These are phyloP conservation scores for Podospora pseudocomata DNA, from an alignment of 495 filamentous ascomycete species.

Conservation along the genomic window DNA sequence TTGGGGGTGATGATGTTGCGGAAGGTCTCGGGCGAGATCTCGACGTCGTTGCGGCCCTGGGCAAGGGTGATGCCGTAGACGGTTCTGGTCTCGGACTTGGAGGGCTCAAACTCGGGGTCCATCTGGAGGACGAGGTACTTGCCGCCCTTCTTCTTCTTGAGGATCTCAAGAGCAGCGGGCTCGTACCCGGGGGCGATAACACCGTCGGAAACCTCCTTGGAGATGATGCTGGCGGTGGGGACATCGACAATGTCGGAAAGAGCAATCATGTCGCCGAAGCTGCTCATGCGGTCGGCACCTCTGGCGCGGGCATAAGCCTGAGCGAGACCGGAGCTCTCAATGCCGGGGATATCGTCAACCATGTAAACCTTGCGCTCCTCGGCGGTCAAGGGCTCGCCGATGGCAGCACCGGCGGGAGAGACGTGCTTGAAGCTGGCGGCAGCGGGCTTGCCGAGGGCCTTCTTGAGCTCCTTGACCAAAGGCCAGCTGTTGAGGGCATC, in stretches of 20 bases:
- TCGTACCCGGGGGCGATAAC: conserved; percentile 87
- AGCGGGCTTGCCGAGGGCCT: conserved; percentile 79
- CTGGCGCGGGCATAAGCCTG: conserved; percentile 94
- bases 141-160: conserved; percentile 97
- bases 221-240: conserved; percentile 92
- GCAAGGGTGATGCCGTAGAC: conserved; percentile 82
- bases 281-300: conserved; percentile 94
- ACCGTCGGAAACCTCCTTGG: conserved; percentile 94
- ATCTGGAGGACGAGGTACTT: conserved; percentile 96
- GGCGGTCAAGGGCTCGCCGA: conserved; percentile 78
- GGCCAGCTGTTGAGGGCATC: conserved; percentile 97
- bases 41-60: conserved; percentile 88
- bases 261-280: conserved; percentile 94
- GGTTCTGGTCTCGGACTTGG: conserved; percentile 70
- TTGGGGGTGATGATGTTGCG: conserved; percentile 78
- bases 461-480: conserved; percentile 92
- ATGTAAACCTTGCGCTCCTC: conserved; percentile 96
- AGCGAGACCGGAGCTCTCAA: conserved; percentile 79
- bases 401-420: conserved; percentile 91
- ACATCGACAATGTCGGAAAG: conserved; percentile 86
- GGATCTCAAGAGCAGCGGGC: conserved; percentile 78
- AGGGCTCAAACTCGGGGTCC: conserved; percentile 78
- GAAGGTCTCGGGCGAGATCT: conserved; percentile 83
- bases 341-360: conserved; percentile 88
- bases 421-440: conserved; percentile 99